Evolutionary conservation across 2,329 filamentous ascomycete genomes (phyloP), one percentile per base, ranked within the genome.

Genomic region (Torrubiella hemipterigena): DNA sequence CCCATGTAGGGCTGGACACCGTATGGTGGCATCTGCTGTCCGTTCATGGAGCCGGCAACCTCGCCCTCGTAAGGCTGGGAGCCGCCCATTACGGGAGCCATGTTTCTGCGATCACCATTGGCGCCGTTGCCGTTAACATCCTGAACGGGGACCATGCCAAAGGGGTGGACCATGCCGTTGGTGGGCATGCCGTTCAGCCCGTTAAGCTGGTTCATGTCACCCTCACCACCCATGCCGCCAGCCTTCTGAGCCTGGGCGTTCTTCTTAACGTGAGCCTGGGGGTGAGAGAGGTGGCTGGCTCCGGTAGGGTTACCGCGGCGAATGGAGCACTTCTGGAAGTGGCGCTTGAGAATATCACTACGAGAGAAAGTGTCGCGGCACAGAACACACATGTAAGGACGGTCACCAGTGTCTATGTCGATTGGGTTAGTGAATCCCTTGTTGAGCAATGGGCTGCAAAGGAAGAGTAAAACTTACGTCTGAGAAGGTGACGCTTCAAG

Each of bases 281-380:
- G 84, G 59, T 95, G 86, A 45, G 87, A 93, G 57, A 98, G 61
- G 63, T 98, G 91, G 51, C 83, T 94, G 40, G 85, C 85, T 46
- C 87, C 87, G 12, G 86, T 94, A 33, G 91, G 89, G 60, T 96
- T 96, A 36, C 91, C 91, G 52, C 91, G 80, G 48, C 91, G 79
- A 42, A 95, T 85, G 23, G 91, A 95, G 64, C 91, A 98, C 67
- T 98, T 98, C 59, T 95, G 87, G 62, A 96, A 98, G 63, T 98
- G 91, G 42, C 91, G 84, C 69, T 98, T 98, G 49, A 98, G 65
- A 43, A 98, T 96, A 54, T 98, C 91, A 68, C 86, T 94, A 55
- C 91, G 80, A 29, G 85, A 94, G 61, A 98, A 98, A 20, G 87
- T 96, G 59, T 96, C 91, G 56, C 91, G 86, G 68, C 91, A 98